Base-by-base conservation (phyloP, 2,329 filamentous ascomycete species). In the Orbilia oligospora region DNA sequence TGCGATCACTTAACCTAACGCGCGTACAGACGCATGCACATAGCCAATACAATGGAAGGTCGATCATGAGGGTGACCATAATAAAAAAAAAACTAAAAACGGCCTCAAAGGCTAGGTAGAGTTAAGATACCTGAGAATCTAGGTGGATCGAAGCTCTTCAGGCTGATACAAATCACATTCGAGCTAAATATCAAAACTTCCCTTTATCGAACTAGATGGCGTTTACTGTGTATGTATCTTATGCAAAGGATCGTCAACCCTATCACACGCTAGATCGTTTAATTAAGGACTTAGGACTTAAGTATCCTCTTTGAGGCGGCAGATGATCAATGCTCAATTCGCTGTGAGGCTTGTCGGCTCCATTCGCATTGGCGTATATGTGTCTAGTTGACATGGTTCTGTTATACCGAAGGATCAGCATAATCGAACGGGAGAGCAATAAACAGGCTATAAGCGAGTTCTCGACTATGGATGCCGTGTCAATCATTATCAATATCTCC, bases 11-110 rank as follows among this genome's bases (percentile, higher is more conserved):
- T 58, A 46, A 55, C 27, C 55, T 63, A 48, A 69, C 56, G 55
- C 65, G 65, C 55, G 72, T 56, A 66, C 58, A 77, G 49, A 76
- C 33, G 56, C 66, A 76, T 70, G 65, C 72, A 70, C 64, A 68
- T 69, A 76, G 72, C 71, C 72, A 70, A 70, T 76, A 53, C 64
- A 75, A 73, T 73, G 63, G 55, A 61, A 73, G 49, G 70, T n/a
- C 65, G 70, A 73, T 73, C 70, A 65, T 73, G 70, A 67, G 61
- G 24, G 27, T 61, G 9, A 55, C 30, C 16, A n/a, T n/a, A n/a
- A n/a, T n/a, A n/a, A n/a, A 6, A 30, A 67, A 55, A 44, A 61
- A 61, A n/a, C 33, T 44, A 44, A 61, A 61, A 51, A 61, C 22
- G 70, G 36, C 27, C 36, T 41, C 36, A 61, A 10, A 20, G n/a